Evolutionary conservation across 441 rosid species (phyloP).

Genomic region (Viola pubescens): DNA sequence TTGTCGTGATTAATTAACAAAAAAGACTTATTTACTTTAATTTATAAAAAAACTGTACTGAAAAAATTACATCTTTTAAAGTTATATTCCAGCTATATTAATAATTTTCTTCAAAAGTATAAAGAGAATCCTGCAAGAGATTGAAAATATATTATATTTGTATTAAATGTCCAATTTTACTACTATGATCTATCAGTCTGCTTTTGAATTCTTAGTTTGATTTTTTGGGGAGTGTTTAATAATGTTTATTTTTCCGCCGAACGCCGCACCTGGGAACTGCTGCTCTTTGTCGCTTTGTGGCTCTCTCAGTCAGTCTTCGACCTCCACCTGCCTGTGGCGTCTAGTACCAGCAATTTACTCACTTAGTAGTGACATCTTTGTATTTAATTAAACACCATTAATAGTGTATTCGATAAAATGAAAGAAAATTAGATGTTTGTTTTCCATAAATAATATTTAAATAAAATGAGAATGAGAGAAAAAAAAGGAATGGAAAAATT

Average conservation of each 20-base stretch:
- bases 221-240: neutral
- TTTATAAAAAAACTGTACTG: too few relatives aligned
- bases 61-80: too few relatives aligned
- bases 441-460: too few relatives aligned
- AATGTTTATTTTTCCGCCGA: constrained; percentile 59
- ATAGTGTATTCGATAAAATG: neutral
- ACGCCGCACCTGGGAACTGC: constrained; percentile 94
- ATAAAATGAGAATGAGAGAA: too few relatives aligned
- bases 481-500: neutral
- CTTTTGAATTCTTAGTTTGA: constrained; percentile 13
- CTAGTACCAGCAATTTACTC: constrained; percentile 26
- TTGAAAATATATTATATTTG: neutral
- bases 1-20: too few relatives aligned
- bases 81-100: too few relatives aligned
- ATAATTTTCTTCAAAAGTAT: too few relatives aligned
- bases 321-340: constrained; percentile 29
- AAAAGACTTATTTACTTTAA: neutral
- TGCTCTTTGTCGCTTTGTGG: constrained; percentile 59
- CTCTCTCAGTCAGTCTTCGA: constrained; percentile 5
- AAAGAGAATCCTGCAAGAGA: too few relatives aligned
- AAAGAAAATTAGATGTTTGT: too few relatives aligned
- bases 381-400: neutral
- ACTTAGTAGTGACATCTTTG: too few relatives aligned
- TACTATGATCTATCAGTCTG: neutral
- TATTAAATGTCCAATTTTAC: neutral